These are phyloP conservation scores for Trichophyton schoenleinii DNA, from an alignment of 2,329 filamentous ascomycete genomes.

Conservation along the genomic window DNA sequence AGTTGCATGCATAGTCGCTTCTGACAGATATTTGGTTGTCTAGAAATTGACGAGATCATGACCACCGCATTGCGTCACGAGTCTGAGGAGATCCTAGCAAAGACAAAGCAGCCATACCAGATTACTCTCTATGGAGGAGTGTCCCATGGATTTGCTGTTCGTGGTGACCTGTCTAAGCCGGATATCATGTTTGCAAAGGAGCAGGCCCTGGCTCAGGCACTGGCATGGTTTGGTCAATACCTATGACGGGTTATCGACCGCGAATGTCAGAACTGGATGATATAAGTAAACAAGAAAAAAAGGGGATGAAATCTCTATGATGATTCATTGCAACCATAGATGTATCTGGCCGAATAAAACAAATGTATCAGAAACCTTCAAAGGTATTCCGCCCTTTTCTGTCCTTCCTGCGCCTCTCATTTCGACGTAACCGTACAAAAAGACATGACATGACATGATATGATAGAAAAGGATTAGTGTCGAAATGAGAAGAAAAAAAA, in stretches of 20 bases:
- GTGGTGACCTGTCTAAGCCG: constrained; percentile 46
- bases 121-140: constrained; percentile 58
- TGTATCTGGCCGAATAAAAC: constrained; percentile 1
- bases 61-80: constrained; percentile 44
- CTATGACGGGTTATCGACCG: background rate
- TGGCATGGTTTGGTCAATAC: constrained; percentile 46
- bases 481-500: constrained; percentile 4
- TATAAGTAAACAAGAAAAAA: background rate
- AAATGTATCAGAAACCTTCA: constrained; percentile 4
- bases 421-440: constrained; percentile 5
- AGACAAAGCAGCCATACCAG: constrained; percentile 51
- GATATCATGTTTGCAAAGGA: constrained; percentile 56
- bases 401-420: constrained; percentile 5
- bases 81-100: constrained; percentile 44
- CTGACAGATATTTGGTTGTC: background rate
- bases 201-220: constrained; percentile 61
- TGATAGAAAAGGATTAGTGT: constrained; percentile 2
- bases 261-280: background rate
- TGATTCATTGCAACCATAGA: constrained; percentile 4
- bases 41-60: constrained; percentile 48
- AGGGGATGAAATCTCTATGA: background rate
- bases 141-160: constrained; percentile 59
- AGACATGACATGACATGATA: constrained; percentile 5
- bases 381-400: constrained; percentile 4
- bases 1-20: background rate